Conservation (phyloP, 805 yeast species). For the Diddensiella caesifluorescens region DNA sequence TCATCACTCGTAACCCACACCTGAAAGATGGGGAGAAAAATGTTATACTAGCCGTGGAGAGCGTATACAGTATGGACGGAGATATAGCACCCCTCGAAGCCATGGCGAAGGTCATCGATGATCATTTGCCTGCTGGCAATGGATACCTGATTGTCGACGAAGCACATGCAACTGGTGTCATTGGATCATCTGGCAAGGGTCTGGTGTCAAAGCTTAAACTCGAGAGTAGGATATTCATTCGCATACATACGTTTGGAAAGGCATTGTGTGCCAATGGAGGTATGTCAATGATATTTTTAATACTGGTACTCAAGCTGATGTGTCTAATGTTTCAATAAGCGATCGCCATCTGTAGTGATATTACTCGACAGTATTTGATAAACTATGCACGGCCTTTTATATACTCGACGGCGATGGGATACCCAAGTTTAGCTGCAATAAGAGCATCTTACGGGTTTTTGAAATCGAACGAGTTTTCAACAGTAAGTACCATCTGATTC, state of each 20-base stretch:
- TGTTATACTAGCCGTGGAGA: constrained; percentile 23
- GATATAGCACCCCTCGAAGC: constrained; percentile 20
- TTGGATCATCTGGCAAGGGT: constrained; percentile 80
- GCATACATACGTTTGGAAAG: constrained; percentile 26
- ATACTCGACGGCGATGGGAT: constrained; percentile 22
- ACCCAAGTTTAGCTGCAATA: constrained; percentile 17
- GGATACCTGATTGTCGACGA: constrained; percentile 79
- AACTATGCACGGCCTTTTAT: constrained; percentile 26
- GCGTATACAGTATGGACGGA: constrained; percentile 27
- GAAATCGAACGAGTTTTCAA: background rate
- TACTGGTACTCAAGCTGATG: too few species aligned
- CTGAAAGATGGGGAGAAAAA: constrained; percentile 7
- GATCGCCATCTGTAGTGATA: constrained; percentile 17
- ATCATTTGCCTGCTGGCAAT: constrained; percentile 32
- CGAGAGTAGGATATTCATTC: constrained; percentile 16
- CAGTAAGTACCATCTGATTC: constrained; percentile 5
- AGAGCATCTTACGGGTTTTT: constrained; percentile 19
- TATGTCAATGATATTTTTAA: too few species aligned
- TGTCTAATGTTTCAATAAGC: too few species aligned
- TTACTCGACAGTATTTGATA: constrained; percentile 15
- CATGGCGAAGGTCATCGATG: constrained; percentile 6
- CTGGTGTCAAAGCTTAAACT: constrained; percentile 17
- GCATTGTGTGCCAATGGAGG: constrained; percentile 24
- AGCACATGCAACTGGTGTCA: constrained; percentile 89
- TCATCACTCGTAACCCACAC: background rate